Percentiles rank a stretch among this genome's conserved stretches.
These are phyloP conservation scores for Tillandsia leiboldiana DNA, from an alignment of 176 grass and related monocot genomes.

Conservation along the genomic window DNA sequence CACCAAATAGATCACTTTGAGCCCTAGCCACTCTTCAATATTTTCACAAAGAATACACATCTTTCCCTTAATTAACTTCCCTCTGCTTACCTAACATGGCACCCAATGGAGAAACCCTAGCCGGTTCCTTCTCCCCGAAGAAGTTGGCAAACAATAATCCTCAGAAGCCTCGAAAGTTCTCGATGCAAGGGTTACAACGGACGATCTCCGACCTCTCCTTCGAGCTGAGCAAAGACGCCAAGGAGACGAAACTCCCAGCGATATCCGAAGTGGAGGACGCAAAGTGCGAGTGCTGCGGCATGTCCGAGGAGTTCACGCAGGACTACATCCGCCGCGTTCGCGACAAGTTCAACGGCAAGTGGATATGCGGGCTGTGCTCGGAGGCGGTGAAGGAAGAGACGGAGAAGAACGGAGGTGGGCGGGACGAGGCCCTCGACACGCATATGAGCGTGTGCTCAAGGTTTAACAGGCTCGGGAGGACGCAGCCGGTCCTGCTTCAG, in stretches of 20 bases:
- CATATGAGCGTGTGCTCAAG: constrained; percentile 49
- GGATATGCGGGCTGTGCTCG: constrained; percentile 83
- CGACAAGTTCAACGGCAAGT: constrained; percentile 57
- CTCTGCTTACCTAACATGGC: constrained; percentile 32
- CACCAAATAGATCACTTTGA: too few species aligned
- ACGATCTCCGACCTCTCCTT: constrained; percentile 69
- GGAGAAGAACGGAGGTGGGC: constrained; percentile 19
- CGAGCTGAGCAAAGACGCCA: constrained; percentile 1
- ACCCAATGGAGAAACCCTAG: constrained; percentile 42
- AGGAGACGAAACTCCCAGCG: not conserved
- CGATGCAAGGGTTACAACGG: constrained; percentile 77
- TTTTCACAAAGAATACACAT: too few species aligned
- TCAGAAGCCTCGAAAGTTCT: constrained; percentile 46
- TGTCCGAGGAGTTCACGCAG: constrained; percentile 83
- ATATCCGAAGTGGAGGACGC: constrained; percentile 45
- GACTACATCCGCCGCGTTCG: constrained; percentile 60
- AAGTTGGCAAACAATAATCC: not conserved
- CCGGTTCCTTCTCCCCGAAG: constrained; percentile 8
- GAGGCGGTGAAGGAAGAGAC: constrained; percentile 71
- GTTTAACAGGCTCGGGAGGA: constrained; percentile 51
- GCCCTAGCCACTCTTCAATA: too few species aligned
- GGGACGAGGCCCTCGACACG: constrained; percentile 48
- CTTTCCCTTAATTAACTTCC: too few species aligned
- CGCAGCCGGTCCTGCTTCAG: constrained; percentile 76
- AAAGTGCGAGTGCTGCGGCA: constrained; percentile 81